Base-by-base conservation (phyloP, 169 alveolate species). In the Babesia bigemina region DNA sequence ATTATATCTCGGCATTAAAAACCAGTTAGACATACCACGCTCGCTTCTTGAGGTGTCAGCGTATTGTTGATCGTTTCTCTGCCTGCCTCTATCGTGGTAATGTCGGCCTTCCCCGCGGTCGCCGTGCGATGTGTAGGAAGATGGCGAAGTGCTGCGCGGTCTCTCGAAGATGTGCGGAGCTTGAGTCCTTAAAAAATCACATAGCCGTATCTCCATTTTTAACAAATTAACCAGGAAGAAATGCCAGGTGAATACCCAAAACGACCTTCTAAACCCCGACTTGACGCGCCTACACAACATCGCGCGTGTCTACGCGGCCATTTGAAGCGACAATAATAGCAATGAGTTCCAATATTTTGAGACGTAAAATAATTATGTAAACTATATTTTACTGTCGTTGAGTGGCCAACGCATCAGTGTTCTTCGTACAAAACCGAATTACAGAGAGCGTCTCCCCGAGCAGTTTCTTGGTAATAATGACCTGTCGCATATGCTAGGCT, bases 111-210 rank as follows among this genome's bases (percentile, higher is more conserved):
- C 47, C 13, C 39, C 22, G 48, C 44, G 33, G 39, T 16, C 48
- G 22, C 65, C 47, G 19, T n/a, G 44, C 28, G 14, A 17, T 17
- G 61, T 11, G 65, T 57, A 57, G 13, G 70, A n/a, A 4, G 13
- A 50, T 6, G 24, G 36, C 9, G 36, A 12, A 17, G 8, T 44
- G 24, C 36, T 44, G 17, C 28, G 78, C 17, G 47, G 22, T 39
- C 75, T 42, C 4, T 45, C 56, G 84, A 90, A 90, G n/a, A 90
- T 86, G 62, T 90, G 94, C 49, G 87, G 91, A 17, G 92, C 92
- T 49, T 88, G 90, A 26, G 63, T 16, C 39, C 84, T 78, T 42
- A 90, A 55, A 50, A 77, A 88, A 16, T 84, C 94, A 56, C 94
- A 90, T 44, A 90, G 72, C 39, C 75, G 67, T 21, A 90, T 26